These are phyloP conservation scores for Acacia confusa DNA, from an alignment of 306 rosid genomes.

Conservation along the genomic window DNA sequence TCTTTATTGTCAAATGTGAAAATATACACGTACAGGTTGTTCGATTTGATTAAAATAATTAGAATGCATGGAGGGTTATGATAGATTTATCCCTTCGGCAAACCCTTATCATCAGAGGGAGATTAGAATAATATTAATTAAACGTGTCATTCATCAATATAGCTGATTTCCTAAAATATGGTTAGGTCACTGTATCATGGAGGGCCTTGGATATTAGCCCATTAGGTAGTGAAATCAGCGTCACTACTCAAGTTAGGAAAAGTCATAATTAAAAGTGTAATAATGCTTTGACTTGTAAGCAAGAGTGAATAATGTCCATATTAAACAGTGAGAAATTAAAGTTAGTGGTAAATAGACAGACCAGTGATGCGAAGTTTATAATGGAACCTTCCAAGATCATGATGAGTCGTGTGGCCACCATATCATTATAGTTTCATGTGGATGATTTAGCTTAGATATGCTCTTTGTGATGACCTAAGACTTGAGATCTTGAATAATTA, in stretches of 20 bases:
- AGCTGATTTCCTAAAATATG: slow-evolving; percentile 14
- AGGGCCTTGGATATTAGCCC: slow-evolving; percentile 17
- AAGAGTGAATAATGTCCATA: slow-evolving; percentile 29
- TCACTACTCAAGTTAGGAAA: slow-evolving; percentile 48
- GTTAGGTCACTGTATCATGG: slow-evolving; percentile 30
- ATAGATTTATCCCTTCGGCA: neutral
- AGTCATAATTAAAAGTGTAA: slow-evolving; percentile 15
- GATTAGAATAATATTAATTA: neutral
- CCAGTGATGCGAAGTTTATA: slow-evolving; percentile 24
- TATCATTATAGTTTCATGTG: slow-evolving; percentile 46
- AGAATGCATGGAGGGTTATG: neutral
- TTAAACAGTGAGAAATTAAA: slow-evolving; percentile 11
- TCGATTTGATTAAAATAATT: too few relatives aligned
- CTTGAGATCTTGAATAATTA: neutral
- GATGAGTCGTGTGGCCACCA: slow-evolving; percentile 33
- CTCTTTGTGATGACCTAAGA: slow-evolving; percentile 44
- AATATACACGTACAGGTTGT: too few relatives aligned
- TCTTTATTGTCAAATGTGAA: too few relatives aligned
- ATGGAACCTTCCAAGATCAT: slow-evolving; percentile 39
- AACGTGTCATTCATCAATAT: neutral
- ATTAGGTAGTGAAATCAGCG: slow-evolving; percentile 26
- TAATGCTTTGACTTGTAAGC: slow-evolving; percentile 30
- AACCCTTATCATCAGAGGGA: neutral
- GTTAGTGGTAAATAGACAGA: slow-evolving; percentile 29
- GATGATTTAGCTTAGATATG: slow-evolving; percentile 37